Percentiles rank a stretch among this genome's conserved stretches.
phyloP scores from a whole-genome alignment of 208 protist species.

The Trypanosoma cruzi region DNA sequence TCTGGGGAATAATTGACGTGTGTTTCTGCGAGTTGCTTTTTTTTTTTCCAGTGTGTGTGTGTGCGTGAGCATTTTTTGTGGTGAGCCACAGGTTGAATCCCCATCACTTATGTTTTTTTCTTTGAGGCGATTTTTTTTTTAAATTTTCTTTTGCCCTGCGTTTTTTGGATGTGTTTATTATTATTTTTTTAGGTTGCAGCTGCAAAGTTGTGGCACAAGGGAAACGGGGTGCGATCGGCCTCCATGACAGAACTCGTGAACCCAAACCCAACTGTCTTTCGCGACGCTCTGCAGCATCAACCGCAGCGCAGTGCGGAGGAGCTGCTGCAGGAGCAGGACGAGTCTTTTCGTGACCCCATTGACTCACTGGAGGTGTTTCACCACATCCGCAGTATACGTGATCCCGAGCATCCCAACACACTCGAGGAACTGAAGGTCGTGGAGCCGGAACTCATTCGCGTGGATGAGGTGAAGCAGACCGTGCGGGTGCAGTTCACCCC shows the following conservation, averaged over 20 bases:
- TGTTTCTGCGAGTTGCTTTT: conserved; percentile 20
- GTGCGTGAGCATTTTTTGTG: too few species aligned
- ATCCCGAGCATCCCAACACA: conserved; percentile 98
- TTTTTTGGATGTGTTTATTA: too few species aligned
- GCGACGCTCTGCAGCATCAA: conserved; percentile 10
- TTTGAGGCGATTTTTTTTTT: too few species aligned
- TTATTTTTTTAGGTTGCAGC: background rate
- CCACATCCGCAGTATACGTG: conserved; percentile 96
- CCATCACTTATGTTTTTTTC: too few species aligned
- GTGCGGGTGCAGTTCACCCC: conserved; percentile 97
- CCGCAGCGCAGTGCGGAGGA: conserved; percentile 41
- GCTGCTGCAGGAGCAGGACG: conserved; percentile 52
- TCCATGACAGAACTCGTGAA: conserved; percentile 51
- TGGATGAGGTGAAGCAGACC: conserved; percentile 71
- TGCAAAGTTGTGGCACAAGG: background rate
- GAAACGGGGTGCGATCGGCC: background rate
- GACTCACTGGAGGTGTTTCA: conserved; percentile 96
- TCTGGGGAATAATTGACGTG: background rate
- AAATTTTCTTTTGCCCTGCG: too few species aligned
- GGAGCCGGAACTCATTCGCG: conserved; percentile 84
- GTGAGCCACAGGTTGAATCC: background rate
- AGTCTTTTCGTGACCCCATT: conserved; percentile 77
- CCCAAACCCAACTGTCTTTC: conserved; percentile 68
- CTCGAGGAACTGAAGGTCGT: conserved; percentile 98
- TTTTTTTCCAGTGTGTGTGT: conserved; percentile 4